phyloP scores from a whole-genome alignment of 257 asterid species.

The Solanum medicagineum region DNA sequence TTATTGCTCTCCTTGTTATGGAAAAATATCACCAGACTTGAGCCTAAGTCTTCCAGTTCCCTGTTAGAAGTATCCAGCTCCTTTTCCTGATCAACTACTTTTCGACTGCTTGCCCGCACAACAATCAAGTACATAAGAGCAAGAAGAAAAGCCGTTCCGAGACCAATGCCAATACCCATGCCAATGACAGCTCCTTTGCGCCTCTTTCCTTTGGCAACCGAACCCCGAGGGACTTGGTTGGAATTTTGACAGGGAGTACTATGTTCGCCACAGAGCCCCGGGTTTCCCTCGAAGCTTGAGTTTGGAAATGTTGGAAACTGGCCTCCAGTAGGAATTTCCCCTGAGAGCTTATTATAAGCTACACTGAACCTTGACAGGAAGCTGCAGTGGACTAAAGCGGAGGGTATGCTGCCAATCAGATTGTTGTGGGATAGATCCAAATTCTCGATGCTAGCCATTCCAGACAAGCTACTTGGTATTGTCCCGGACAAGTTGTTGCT shows the following conservation, averaged over 20 bases:
- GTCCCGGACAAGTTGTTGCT: constrained; percentile 49
- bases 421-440: constrained; percentile 61
- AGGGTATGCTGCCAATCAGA: constrained; percentile 51
- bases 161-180: constrained; percentile 45
- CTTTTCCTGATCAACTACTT: constrained; percentile 25
- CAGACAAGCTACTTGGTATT: constrained; percentile 46
- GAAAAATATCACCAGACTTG: constrained; percentile 46
- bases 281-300: constrained; percentile 68
- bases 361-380: constrained; percentile 53
- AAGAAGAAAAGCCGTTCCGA: constrained; percentile 33
- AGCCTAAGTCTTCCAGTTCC: constrained; percentile 33
- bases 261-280: constrained; percentile 48
- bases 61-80: constrained; percentile 12
- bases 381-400: constrained; percentile 36
- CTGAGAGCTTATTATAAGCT: constrained; percentile 50
- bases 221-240: constrained; percentile 1
- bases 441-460: constrained; percentile 48
- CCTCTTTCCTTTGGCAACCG: constrained; percentile 10
- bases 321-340: constrained; percentile 42
- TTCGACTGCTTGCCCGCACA: constrained; percentile 18
- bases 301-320: constrained; percentile 49
- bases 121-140: constrained; percentile 26
- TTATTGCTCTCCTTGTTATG: constrained; percentile 29
- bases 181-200: constrained; percentile 22
- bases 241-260: constrained; percentile 17